Percentiles rank a stretch among this genome's conserved stretches.
Conservation (phyloP, 805 yeast genomes). For the Candida sanyiensis region DNA sequence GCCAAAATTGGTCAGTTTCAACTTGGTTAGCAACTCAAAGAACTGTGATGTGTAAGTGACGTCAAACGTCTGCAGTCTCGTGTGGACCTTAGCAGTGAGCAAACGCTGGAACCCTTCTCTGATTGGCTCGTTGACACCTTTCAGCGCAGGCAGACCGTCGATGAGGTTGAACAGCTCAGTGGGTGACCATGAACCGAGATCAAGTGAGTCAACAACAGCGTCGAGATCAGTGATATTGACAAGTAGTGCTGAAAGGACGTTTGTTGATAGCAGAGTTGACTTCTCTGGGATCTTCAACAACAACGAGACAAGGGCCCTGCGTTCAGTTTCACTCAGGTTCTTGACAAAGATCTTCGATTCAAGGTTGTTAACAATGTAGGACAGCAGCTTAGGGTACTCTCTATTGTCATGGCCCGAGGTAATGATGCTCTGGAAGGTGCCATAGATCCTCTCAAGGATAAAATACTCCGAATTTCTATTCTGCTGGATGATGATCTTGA, state of each 20-base stretch:
- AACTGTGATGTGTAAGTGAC: background rate
- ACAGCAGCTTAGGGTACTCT: conserved; percentile 3
- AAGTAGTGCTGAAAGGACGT: conserved; percentile 1
- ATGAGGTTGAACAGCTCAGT: conserved; percentile 2
- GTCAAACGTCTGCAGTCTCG: conserved; percentile 2
- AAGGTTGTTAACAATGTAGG: conserved; percentile 20
- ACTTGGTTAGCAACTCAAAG: conserved; percentile 3
- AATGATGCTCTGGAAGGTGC: background rate
- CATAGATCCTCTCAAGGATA: conserved; percentile 14
- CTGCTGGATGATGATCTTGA: conserved; percentile 16
- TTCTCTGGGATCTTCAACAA: conserved; percentile 2
- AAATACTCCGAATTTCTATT: conserved; percentile 15
- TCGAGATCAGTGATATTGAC: background rate
- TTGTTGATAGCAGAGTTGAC: background rate
- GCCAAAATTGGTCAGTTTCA: conserved; percentile 1
- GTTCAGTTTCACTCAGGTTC: conserved; percentile 3
- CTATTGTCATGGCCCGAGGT: background rate
- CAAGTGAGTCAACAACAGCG: conserved; percentile 3
- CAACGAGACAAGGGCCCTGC: background rate
- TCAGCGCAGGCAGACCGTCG: background rate
- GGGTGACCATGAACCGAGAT: conserved; percentile 3
- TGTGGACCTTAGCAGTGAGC: background rate
- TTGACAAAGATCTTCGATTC: conserved; percentile 20
- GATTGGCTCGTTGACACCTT: background rate
- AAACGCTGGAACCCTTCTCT: background rate